Percentiles rank a stretch among this genome's conserved stretches.
phyloP scores from a whole-genome alignment of 768 basidiomycete genomes.

The Amyloporia xantha region DNA sequence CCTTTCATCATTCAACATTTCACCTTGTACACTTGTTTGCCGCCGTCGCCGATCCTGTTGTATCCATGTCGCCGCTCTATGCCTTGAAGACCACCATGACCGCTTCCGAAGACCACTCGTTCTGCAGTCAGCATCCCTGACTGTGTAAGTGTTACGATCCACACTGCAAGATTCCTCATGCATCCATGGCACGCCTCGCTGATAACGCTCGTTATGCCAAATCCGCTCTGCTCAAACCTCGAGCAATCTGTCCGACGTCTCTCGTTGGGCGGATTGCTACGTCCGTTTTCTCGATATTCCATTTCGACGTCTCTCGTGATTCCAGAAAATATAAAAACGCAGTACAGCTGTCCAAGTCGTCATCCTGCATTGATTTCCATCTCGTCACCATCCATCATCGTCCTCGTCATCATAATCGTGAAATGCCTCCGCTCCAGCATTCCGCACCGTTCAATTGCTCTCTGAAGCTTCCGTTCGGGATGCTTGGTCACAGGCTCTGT shows the following conservation, averaged over 20 bases:
- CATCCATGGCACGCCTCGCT: slow-evolving; percentile 14
- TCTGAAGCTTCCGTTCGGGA: background rate
- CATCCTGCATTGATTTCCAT: background rate
- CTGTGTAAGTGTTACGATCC: background rate
- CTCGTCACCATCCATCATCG: background rate
- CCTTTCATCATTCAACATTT: background rate
- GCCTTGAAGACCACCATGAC: background rate
- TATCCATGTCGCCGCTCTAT: slow-evolving; percentile 3
- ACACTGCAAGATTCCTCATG: slow-evolving; percentile 10
- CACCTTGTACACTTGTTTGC: background rate
- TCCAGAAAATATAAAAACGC: background rate
- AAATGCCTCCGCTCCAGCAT: background rate
- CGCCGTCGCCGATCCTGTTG: background rate
- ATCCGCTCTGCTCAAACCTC: slow-evolving; percentile 5
- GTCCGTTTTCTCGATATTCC: background rate
- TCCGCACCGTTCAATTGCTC: background rate
- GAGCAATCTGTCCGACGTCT: slow-evolving; percentile 4
- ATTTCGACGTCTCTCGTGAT: background rate
- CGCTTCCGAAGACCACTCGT: background rate
- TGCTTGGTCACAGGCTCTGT: slow-evolving; percentile 1
- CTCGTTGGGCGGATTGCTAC: background rate
- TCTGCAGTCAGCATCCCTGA: background rate
- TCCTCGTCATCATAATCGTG: background rate
- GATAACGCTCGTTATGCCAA: slow-evolving; percentile 17
- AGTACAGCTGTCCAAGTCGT: background rate